These are phyloP conservation scores for Cryptosporidium felis DNA, from an alignment of 169 alveolate genomes.

Conservation along the genomic window DNA sequence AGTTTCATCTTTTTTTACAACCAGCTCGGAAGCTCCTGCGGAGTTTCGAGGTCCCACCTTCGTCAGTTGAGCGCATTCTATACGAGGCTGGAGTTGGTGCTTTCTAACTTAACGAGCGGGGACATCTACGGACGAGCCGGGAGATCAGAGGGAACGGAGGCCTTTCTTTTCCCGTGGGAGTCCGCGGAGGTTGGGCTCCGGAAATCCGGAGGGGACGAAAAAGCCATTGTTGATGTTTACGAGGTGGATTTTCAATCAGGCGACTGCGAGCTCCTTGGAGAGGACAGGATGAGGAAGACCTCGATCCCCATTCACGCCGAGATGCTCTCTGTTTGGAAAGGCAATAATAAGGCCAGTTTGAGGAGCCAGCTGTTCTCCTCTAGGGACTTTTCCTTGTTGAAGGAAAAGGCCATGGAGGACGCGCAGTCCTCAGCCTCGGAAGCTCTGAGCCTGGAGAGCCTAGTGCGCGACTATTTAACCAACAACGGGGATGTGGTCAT, in stretches of 20 bases:
- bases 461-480: conserved; percentile 3
- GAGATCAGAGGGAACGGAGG: not conserved
- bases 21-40: not conserved
- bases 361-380: conserved; percentile 23
- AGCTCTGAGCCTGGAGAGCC: conserved; percentile 2
- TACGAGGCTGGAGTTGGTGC: conserved; percentile 14
- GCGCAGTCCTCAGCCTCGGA: not conserved
- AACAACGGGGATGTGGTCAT: conserved; percentile 38
- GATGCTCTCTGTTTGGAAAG: conserved; percentile 39
- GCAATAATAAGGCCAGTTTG: not conserved
- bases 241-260: conserved; percentile 5
- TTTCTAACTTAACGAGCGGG: conserved; percentile 18
- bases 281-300: no score
- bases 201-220: not conserved
- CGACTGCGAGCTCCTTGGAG: no score
- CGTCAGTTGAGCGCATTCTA: conserved; percentile 1
- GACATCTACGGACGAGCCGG: not conserved
- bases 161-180: conserved; percentile 35
- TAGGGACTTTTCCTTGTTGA: not conserved
- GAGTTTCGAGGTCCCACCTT: conserved; percentile 31
- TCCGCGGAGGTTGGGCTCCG: not conserved
- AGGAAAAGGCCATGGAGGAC: not conserved
- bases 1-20: conserved; percentile 44
- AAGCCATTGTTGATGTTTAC: conserved; percentile 17
- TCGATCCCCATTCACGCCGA: conserved; percentile 40